Evolutionary conservation across 2,329 filamentous ascomycete species (phyloP).

Genomic region (Colletotrichum sp.): DNA sequence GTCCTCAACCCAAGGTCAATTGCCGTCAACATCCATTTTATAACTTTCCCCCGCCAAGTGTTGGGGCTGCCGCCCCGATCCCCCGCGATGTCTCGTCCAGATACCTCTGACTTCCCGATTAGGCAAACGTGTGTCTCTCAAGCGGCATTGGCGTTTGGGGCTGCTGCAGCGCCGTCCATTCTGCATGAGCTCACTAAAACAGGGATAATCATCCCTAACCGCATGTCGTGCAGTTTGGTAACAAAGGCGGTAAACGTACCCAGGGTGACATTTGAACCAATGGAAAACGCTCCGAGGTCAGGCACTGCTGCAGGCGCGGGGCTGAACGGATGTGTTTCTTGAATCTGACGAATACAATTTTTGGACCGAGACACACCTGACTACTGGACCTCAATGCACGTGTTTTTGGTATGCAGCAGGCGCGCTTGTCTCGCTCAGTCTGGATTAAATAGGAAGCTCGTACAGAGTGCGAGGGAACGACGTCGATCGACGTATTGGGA

Average conservation of each 20-base stretch:
- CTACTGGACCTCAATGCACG: background rate
- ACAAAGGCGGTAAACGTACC: background rate
- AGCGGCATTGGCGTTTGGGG: background rate
- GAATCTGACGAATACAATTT: background rate
- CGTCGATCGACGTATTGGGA: background rate
- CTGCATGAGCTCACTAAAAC: background rate
- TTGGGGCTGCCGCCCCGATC: background rate
- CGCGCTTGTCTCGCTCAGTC: background rate
- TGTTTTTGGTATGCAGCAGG: background rate
- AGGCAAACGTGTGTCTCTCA: background rate
- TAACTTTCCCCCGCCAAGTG: background rate
- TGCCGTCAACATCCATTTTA: background rate
- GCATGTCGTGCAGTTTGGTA: background rate
- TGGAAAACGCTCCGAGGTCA: background rate
- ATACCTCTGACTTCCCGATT: background rate
- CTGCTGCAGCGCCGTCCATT: background rate
- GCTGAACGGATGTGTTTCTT: background rate
- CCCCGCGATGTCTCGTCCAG: background rate
- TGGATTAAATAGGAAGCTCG: background rate
- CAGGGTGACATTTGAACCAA: background rate
- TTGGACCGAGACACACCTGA: background rate
- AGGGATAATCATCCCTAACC: background rate
- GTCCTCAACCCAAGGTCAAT: accelerated
- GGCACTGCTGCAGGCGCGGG: background rate
- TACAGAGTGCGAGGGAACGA: background rate